Percentiles rank a stretch among this genome's conserved stretches.
Evolutionary conservation across 768 basidiomycete genomes (phyloP).

Genomic region (Mycena floridula): DNA sequence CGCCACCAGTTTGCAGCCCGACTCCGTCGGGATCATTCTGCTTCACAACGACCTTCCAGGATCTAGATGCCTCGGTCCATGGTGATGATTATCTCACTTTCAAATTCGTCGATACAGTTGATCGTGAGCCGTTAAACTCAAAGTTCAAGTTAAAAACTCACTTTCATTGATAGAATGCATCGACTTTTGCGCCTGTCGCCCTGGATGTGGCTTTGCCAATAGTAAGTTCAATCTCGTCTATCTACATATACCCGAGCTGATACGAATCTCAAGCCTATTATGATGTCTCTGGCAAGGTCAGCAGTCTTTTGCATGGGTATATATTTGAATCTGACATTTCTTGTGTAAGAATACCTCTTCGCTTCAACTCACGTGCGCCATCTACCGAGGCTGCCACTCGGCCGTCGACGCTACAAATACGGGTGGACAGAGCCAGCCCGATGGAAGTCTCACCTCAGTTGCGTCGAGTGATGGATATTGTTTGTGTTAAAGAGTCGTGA

Average conservation of each 20-base stretch:
- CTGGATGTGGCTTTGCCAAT: slow-evolving; percentile 6
- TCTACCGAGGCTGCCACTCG: slow-evolving; percentile 7
- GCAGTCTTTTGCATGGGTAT: too few species aligned
- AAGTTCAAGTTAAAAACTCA: background rate
- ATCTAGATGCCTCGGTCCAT: slow-evolving; percentile 5
- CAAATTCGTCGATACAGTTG: slow-evolving; percentile 7
- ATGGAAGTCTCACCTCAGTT: slow-evolving; percentile 6
- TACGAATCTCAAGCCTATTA: background rate
- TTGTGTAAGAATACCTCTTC: background rate
- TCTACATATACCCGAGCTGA: background rate
- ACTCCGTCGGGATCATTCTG: too few species aligned
- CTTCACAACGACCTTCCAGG: too few species aligned
- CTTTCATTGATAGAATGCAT: slow-evolving; percentile 7
- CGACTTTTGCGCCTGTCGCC: slow-evolving; percentile 1
- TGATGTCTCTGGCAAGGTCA: background rate
- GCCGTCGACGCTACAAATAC: slow-evolving; percentile 8
- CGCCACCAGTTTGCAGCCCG: too few species aligned
- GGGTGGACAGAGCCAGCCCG: slow-evolving; percentile 9
- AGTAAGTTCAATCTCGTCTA: slow-evolving; percentile 1
- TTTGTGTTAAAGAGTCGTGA: too few species aligned
- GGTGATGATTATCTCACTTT: slow-evolving; percentile 9
- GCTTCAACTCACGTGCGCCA: slow-evolving; percentile 6
- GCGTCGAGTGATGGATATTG: slow-evolving; percentile 7
- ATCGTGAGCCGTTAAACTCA: slow-evolving; percentile 2
- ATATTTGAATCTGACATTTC: background rate